phyloP scores from a whole-genome alignment of 306 rosid species.

The Lathyrus tuberosus region DNA sequence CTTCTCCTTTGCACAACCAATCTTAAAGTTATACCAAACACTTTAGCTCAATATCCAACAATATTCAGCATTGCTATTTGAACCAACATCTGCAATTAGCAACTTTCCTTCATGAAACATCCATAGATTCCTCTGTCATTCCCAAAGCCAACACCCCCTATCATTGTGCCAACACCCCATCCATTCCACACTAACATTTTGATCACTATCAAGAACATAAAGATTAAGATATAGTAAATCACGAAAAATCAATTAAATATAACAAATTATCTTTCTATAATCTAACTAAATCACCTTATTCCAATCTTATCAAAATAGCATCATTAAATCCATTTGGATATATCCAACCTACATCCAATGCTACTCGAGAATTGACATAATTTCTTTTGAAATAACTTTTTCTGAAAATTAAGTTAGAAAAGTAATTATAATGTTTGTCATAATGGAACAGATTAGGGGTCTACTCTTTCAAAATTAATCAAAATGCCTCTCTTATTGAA shows the following conservation, averaged over 20 bases:
- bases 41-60: not conserved
- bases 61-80: no score
- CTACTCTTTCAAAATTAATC: not conserved
- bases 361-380: not conserved
- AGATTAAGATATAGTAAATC: not conserved
- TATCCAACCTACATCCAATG: not conserved
- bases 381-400: not conserved
- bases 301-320: not conserved
- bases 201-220: no score
- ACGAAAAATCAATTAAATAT: not conserved
- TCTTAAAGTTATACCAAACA: not conserved
- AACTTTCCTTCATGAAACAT: no score
- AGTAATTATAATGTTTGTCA: constrained; percentile 8
- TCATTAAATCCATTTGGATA: not conserved
- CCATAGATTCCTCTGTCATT: no score
- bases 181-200: no score
- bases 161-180: no score
- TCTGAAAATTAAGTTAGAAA: not conserved
- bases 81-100: no score
- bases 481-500: not conserved
- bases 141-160: no score
- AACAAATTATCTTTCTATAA: not conserved
- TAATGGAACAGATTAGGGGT: constrained; percentile 3
- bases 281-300: no score
- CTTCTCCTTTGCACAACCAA: no score